These are phyloP conservation scores for Flaveria bidentis DNA, from an alignment of 129 eudicot species.

Conservation along the genomic window DNA sequence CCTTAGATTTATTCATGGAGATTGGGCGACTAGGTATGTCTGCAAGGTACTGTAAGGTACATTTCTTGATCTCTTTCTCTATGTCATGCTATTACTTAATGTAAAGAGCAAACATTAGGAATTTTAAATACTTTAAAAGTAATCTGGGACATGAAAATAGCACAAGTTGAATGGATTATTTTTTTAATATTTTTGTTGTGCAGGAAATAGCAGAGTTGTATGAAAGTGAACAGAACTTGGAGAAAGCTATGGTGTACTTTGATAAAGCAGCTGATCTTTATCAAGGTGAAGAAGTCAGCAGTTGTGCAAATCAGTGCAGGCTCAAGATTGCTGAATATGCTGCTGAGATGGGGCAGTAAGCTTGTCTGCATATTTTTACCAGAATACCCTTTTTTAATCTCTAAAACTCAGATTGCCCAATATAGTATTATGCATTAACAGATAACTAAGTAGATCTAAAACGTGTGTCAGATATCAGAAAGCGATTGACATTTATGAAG, in stretches of 20 bases:
- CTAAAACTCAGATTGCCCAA: not conserved
- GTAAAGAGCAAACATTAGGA: not conserved
- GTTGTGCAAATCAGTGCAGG: constrained; percentile 61
- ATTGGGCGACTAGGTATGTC: constrained; percentile 64
- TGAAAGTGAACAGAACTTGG: constrained; percentile 61
- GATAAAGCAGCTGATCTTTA: constrained; percentile 65
- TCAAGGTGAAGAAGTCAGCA: constrained; percentile 61
- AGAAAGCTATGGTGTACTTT: constrained; percentile 57
- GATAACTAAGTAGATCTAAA: not conserved
- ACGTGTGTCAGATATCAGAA: constrained; percentile 36
- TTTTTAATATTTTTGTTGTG: not conserved
- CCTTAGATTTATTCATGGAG: constrained; percentile 59
- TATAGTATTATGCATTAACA: not conserved
- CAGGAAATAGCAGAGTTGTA: constrained; percentile 83
- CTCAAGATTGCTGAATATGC: constrained; percentile 59
- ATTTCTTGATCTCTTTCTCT: constrained; percentile 16
- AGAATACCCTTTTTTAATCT: not conserved
- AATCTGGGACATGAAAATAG: not conserved
- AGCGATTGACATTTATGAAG: constrained; percentile 48
- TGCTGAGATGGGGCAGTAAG: constrained; percentile 45
- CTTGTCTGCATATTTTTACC: not conserved
- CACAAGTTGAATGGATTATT: not conserved
- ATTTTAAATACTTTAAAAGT: not conserved
- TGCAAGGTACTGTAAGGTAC: constrained; percentile 71
- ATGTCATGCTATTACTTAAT: not conserved